Conservation (phyloP, 179 eudicot species). For the Drosera spatulata region DNA sequence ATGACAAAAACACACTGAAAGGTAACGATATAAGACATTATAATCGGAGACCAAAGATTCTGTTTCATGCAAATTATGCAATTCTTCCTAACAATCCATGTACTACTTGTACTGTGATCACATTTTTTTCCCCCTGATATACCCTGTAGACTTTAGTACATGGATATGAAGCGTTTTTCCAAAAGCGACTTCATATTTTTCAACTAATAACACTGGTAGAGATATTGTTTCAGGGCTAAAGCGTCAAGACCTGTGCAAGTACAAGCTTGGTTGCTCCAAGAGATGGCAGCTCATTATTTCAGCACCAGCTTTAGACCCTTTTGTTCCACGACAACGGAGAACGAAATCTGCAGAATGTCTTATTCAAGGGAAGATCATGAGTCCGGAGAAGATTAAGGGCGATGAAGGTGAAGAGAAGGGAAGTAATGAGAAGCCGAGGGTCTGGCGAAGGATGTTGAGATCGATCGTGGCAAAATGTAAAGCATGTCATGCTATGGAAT, state of each 20-base stretch:
- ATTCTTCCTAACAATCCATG: too few relatives aligned
- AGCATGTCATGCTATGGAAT: conserved; percentile 66
- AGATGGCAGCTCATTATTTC: conserved; percentile 66
- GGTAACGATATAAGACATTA: conserved; percentile 5
- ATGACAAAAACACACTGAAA: conserved; percentile 12
- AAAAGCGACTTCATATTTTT: too few relatives aligned
- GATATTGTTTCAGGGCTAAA: not conserved
- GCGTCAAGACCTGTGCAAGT: not conserved
- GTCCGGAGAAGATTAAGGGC: conserved; percentile 18
- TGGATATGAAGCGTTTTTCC: too few relatives aligned
- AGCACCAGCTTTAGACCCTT: conserved; percentile 38
- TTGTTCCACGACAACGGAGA: conserved; percentile 23
- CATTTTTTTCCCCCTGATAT: too few relatives aligned
- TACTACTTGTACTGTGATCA: too few relatives aligned
- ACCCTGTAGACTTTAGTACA: too few relatives aligned
- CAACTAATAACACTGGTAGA: too few relatives aligned
- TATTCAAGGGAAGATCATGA: conserved; percentile 6
- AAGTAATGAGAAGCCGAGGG: conserved; percentile 13
- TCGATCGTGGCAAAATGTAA: conserved; percentile 54
- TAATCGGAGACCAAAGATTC: too few relatives aligned
- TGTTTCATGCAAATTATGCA: too few relatives aligned
- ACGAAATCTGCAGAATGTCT: not conserved
- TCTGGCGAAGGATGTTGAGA: conserved; percentile 42
- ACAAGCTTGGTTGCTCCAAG: conserved; percentile 24
- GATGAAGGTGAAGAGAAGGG: not conserved